Conservation (phyloP, 306 rosid species). For the Leucaena leucocephala region DNA sequence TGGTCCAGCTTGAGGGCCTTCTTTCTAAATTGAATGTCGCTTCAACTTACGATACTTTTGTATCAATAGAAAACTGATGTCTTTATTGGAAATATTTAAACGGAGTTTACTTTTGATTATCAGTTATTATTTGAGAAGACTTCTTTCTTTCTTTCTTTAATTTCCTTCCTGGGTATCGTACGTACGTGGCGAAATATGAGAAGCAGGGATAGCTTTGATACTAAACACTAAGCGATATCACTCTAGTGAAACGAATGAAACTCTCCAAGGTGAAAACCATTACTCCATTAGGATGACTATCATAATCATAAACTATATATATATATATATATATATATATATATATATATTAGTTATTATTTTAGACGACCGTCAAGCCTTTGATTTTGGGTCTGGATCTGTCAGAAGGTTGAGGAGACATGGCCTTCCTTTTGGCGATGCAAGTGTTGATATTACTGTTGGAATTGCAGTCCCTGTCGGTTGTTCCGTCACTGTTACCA, state of each 20-base stretch:
- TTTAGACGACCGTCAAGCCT: constrained; percentile 47
- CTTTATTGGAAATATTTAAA: too few relatives aligned
- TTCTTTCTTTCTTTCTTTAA: too few relatives aligned
- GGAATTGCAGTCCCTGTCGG: constrained; percentile 26
- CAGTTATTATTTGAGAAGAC: too few relatives aligned
- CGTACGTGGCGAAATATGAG: too few relatives aligned
- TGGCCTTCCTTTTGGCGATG: constrained; percentile 62
- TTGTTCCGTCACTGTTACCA: constrained; percentile 30
- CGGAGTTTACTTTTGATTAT: too few relatives aligned
- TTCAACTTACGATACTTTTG: too few relatives aligned
- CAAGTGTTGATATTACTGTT: constrained; percentile 24
- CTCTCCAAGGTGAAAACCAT: constrained; percentile 24
- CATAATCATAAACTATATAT: constrained; percentile 21
- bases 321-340: background rate
- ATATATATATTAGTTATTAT: background rate
- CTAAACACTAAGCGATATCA: background rate
- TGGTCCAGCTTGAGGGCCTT: too few relatives aligned
- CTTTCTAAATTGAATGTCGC: too few relatives aligned
- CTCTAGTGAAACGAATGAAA: constrained; percentile 14
- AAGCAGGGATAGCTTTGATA: too few relatives aligned
- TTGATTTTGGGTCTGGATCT: constrained; percentile 68
- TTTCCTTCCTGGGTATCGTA: too few relatives aligned
- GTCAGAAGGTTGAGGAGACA: constrained; percentile 59
- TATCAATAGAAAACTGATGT: too few relatives aligned
- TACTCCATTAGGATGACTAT: background rate